These are phyloP conservation scores for Dysphania ambrosioides DNA, from an alignment of 148 eudicot species.

Conservation along the genomic window DNA sequence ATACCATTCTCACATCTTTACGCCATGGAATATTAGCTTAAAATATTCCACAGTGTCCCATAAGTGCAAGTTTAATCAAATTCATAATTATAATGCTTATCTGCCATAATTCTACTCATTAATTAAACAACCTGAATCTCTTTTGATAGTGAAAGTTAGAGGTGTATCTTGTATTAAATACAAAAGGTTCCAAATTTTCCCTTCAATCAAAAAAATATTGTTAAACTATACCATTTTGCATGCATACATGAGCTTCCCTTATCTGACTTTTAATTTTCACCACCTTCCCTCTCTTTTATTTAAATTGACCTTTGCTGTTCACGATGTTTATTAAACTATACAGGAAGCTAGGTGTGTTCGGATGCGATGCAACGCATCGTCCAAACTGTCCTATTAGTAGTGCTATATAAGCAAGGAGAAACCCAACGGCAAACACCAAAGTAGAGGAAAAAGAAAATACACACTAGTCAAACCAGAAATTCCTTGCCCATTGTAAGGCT, in stretches of 20 bases:
- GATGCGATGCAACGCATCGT: constrained; percentile 39
- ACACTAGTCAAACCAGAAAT: too few relatives aligned
- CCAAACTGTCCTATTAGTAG: constrained; percentile 13
- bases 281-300: constrained; percentile 17
- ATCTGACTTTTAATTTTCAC: constrained; percentile 43
- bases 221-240: constrained; percentile 25
- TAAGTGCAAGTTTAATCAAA: constrained; percentile 31
- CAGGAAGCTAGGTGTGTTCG: not conserved
- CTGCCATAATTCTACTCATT: constrained; percentile 34
- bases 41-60: constrained; percentile 31
- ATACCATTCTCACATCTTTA: constrained; percentile 35
- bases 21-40: constrained; percentile 42
- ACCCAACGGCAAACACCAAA: not conserved
- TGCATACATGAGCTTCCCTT: constrained; percentile 53
- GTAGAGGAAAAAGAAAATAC: not conserved
- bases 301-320: constrained; percentile 32
- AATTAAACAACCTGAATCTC: constrained; percentile 53
- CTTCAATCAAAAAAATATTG: not conserved
- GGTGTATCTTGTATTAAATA: constrained; percentile 48
- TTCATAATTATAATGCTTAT: constrained; percentile 26
- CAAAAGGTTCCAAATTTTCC: constrained; percentile 1
- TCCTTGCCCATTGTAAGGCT: not conserved
- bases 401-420: constrained; percentile 15
- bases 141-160: constrained; percentile 55
- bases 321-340: constrained; percentile 37